These are phyloP conservation scores for Quambalaria eucalypti DNA, from an alignment of 1,284 basidiomycete species.

Conservation along the genomic window DNA sequence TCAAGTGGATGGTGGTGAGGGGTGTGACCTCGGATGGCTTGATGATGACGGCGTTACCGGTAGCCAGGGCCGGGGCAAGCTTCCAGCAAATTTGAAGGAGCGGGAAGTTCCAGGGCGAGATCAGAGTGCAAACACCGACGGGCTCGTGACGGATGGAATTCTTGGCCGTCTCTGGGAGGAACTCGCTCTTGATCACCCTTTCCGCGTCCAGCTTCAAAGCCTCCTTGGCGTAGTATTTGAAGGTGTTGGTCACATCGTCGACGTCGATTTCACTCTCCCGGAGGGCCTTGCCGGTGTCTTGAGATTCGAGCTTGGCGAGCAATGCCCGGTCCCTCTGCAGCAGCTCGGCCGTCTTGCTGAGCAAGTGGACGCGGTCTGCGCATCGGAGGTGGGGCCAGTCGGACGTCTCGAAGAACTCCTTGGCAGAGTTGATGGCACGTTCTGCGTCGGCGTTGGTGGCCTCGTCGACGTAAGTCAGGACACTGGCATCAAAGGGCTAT, in stretches of 20 bases:
- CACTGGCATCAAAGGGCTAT: slow-evolving; percentile 32
- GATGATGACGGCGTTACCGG: slow-evolving; percentile 44
- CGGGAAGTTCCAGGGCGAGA: slow-evolving; percentile 46
- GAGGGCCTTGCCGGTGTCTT: slow-evolving; percentile 45
- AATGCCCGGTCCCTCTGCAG: slow-evolving; percentile 35
- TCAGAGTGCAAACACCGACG: slow-evolving; percentile 45
- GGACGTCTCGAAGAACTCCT: slow-evolving; percentile 31
- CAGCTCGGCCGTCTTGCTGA: slow-evolving; percentile 32
- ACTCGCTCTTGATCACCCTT: slow-evolving; percentile 29
- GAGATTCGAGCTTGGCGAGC: slow-evolving; percentile 38
- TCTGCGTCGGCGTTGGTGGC: slow-evolving; percentile 33
- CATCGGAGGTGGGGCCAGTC: slow-evolving; percentile 27
- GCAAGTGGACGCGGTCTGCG: slow-evolving; percentile 21
- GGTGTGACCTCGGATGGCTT: slow-evolving; percentile 47
- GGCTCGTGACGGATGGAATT: slow-evolving; percentile 37
- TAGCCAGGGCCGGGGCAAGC: slow-evolving; percentile 42
- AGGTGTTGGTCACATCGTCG: slow-evolving; percentile 44
- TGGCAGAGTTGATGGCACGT: slow-evolving; percentile 29
- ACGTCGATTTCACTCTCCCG: slow-evolving; percentile 40
- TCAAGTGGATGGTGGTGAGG: slow-evolving; percentile 41
- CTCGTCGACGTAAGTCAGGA: slow-evolving; percentile 36
- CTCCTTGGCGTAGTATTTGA: slow-evolving; percentile 44
- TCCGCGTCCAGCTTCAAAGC: slow-evolving; percentile 34
- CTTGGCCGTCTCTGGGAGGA: slow-evolving; percentile 32
- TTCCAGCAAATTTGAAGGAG: slow-evolving; percentile 46